Percentiles rank a stretch among this genome's conserved stretches.
Evolutionary conservation across 2,329 filamentous ascomycete species (phyloP).

Genomic region (Colletotrichum spinosum): DNA sequence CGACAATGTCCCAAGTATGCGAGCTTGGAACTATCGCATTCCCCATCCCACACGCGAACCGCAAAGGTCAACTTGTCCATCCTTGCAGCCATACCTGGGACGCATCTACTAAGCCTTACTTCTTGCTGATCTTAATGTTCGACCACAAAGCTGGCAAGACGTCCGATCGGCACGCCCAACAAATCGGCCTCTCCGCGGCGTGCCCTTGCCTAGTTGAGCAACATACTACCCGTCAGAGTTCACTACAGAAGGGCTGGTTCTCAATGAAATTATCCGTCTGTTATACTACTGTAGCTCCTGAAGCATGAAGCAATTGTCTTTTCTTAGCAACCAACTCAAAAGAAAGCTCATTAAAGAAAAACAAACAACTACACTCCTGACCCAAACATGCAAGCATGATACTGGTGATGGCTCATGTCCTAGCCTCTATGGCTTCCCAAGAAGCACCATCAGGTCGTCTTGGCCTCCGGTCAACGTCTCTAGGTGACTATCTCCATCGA

Average conservation of each 20-base stretch:
- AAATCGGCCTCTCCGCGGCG: background rate
- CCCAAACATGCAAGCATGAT: no score
- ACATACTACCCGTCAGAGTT: background rate
- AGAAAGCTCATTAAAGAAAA: no score
- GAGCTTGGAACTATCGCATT: background rate
- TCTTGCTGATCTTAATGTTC: background rate
- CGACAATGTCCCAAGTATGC: background rate
- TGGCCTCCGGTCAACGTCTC: constrained; percentile 36
- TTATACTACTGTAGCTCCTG: no score
- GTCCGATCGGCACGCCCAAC: background rate
- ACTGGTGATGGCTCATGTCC: no score
- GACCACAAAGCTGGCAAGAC: background rate
- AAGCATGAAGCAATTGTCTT: no score
- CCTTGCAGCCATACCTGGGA: background rate
- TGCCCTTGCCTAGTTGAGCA: background rate
- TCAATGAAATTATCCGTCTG: no score
- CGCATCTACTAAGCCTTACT: background rate
- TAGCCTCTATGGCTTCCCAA: constrained; percentile 27
- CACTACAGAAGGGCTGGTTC: no score
- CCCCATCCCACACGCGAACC: background rate
- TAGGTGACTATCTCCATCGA: constrained; percentile 6
- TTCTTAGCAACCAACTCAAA: no score
- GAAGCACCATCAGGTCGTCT: constrained; percentile 39
- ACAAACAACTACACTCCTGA: no score
- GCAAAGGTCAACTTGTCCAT: background rate